These are phyloP conservation scores for Leptomonas pyrrhocoris DNA, from an alignment of 208 protist species.

Conservation along the genomic window DNA sequence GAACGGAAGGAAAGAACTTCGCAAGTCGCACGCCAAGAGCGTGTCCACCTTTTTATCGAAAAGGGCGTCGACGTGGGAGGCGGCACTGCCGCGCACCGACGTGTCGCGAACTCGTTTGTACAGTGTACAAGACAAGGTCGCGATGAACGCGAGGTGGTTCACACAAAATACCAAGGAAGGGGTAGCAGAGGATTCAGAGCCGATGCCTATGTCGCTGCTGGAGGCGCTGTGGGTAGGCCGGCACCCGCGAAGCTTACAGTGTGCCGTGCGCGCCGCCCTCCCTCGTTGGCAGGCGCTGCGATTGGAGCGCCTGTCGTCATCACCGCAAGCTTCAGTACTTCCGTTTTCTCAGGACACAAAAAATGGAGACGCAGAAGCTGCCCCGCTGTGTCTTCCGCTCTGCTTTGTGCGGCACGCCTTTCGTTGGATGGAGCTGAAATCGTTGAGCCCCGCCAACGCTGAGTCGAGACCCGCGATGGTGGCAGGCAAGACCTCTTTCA, in stretches of 20 bases:
- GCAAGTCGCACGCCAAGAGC: not conserved
- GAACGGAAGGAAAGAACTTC: not conserved
- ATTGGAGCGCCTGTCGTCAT: not conserved
- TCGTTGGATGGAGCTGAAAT: slow-evolving; percentile 21
- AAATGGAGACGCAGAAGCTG: not conserved
- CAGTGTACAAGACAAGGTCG: not conserved
- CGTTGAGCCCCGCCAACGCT: not conserved
- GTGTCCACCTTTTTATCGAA: not conserved
- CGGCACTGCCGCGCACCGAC: slow-evolving; percentile 14
- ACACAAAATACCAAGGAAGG: not conserved
- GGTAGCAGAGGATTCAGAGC: not conserved
- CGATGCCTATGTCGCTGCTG: slow-evolving; percentile 4
- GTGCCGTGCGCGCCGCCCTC: not conserved
- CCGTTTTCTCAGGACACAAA: not conserved
- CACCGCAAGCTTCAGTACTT: too few relatives aligned
- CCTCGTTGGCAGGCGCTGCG: slow-evolving; percentile 12
- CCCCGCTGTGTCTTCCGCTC: slow-evolving; percentile 11
- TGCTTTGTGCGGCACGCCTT: slow-evolving; percentile 19
- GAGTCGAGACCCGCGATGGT: not conserved
- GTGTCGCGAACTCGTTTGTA: slow-evolving; percentile 23
- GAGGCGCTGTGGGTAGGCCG: slow-evolving; percentile 22
- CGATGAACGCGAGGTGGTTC: not conserved
- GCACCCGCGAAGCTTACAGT: slow-evolving; percentile 14
- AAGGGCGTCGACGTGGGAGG: slow-evolving; percentile 1
- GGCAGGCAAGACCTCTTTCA: slow-evolving; percentile 1